Base-by-base conservation (phyloP, 108 stramenopile genomes). In the Discostella stelligeroides region DNA sequence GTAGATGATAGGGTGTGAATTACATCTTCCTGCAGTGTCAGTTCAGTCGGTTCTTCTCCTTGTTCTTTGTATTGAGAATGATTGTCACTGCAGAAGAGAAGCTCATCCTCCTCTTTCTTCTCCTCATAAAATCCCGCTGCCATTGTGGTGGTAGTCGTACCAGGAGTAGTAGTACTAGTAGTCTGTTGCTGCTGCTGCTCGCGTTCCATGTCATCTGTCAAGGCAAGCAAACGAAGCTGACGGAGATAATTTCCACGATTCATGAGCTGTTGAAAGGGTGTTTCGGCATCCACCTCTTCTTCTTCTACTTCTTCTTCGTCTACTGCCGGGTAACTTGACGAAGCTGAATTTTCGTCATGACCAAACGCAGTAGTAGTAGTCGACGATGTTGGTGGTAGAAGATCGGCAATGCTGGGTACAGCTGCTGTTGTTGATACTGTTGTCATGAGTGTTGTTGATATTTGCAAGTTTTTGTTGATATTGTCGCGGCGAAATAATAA, bases 191-290 rank as follows among this genome's bases (percentile, higher is more conserved):
- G 40, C 59, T 39, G 20, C 7, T 24, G 39, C 40, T 23, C 2
- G 39, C 69, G 59, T 49, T 60, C 69, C 69, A 34, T 13, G 17
- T 70, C 69, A 49, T 70, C 69, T 13, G 43, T 43, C 59, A 70
- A 39, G 15, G 69, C 69, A 20, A 70, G 18, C 13, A 60, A 7
- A 41, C 57, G 57, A 39, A 69, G 41, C 27, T 59, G 68, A 48
- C 68, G 57, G 23, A 51, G 59, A 49, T 47, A 70, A 37, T 34
- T 23, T 55, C 73, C 73, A 7, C 73, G 64, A 38, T 67, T 66
- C 73, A 75, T 75, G n/a, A 56, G 50, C 48, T 66, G 65, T 9
- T 50, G 39, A 27, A 75, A 60, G 43, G 73, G 73, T 15, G 57
- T 60, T 17, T 50, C 34, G 45, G 40, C 67, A 11, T 68, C 55